A percentile compares a stretch with the other conserved stretches of the same genome.
These are phyloP conservation scores for Saturnispora galanensis DNA, from an alignment of 805 yeast genomes.

Conservation along the genomic window DNA sequence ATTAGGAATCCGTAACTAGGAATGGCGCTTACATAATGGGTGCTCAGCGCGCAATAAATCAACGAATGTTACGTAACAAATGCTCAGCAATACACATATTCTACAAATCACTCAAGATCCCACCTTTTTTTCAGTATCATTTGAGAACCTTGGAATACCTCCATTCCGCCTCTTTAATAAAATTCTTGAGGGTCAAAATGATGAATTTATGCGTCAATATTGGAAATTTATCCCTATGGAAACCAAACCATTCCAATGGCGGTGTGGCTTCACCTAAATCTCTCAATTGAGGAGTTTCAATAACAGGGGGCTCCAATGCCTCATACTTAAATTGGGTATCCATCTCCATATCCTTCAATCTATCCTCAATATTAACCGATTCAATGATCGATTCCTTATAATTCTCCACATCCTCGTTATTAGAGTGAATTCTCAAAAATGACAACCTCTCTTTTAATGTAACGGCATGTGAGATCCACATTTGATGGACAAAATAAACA, in stretches of 20 bases:
- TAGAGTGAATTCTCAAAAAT: slow-evolving; percentile 25
- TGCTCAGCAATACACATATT: background rate
- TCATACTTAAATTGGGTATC: slow-evolving; percentile 43
- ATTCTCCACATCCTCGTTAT: slow-evolving; percentile 25
- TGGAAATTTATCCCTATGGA: slow-evolving; percentile 80
- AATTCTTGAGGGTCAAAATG: slow-evolving; percentile 61
- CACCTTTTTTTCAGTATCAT: slow-evolving; percentile 13
- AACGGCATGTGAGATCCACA: slow-evolving; percentile 80
- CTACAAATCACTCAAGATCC: background rate
- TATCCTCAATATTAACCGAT: slow-evolving; percentile 29
- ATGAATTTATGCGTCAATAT: slow-evolving; percentile 74
- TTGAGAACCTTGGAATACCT: slow-evolving; percentile 43
- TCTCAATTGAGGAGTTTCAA: slow-evolving; percentile 80
- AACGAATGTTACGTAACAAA: too few species aligned
- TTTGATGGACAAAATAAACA: slow-evolving; percentile 78
- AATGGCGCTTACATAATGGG: too few species aligned
- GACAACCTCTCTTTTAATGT: slow-evolving; percentile 57
- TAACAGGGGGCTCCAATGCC: slow-evolving; percentile 65
- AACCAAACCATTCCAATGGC: slow-evolving; percentile 96
- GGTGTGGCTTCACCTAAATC: slow-evolving; percentile 97
- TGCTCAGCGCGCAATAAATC: too few species aligned
- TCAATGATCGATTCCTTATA: slow-evolving; percentile 28
- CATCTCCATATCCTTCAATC: slow-evolving; percentile 38
- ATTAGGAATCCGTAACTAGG: too few species aligned
- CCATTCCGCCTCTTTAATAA: slow-evolving; percentile 59